Evolutionary conservation across 179 eudicot genomes (phyloP).

Genomic region (Beta macrorhiza): DNA sequence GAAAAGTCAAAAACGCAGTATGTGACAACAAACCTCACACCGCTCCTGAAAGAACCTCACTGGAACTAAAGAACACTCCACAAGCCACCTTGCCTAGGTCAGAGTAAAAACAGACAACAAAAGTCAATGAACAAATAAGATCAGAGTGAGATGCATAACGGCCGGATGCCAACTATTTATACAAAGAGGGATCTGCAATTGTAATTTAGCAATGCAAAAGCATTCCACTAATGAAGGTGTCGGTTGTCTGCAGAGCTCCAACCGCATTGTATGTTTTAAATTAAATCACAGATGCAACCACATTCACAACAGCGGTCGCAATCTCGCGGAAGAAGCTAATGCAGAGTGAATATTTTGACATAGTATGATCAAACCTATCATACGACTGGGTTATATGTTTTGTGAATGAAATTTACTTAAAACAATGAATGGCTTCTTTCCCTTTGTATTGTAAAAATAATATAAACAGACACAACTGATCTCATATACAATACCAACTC

Average conservation of each 20-base stretch:
- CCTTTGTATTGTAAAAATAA: too few relatives aligned
- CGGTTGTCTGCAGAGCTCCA: not conserved
- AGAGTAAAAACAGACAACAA: conserved; percentile 19
- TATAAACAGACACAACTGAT: too few relatives aligned
- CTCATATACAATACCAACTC: too few relatives aligned
- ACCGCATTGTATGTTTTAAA: not conserved
- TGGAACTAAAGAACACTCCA: conserved; percentile 81
- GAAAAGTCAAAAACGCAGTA: not conserved
- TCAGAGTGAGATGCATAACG: not conserved
- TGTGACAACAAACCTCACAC: conserved; percentile 62
- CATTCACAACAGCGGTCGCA: too few relatives aligned
- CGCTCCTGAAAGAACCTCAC: conserved; percentile 94
- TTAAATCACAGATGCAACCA: too few relatives aligned
- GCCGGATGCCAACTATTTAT: not conserved
- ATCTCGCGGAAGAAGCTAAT: too few relatives aligned
- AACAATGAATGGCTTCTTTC: too few relatives aligned
- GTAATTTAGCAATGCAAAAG: not conserved
- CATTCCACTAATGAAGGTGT: not conserved
- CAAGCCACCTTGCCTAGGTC: conserved; percentile 90
- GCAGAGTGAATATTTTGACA: too few relatives aligned
- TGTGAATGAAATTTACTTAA: too few relatives aligned
- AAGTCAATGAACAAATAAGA: conserved; percentile 11
- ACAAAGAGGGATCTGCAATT: not conserved
- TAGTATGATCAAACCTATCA: too few relatives aligned
- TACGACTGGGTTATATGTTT: too few relatives aligned